These are phyloP conservation scores for Dacryopinax spathularia DNA, from an alignment of 768 basidiomycete species.

Conservation along the genomic window DNA sequence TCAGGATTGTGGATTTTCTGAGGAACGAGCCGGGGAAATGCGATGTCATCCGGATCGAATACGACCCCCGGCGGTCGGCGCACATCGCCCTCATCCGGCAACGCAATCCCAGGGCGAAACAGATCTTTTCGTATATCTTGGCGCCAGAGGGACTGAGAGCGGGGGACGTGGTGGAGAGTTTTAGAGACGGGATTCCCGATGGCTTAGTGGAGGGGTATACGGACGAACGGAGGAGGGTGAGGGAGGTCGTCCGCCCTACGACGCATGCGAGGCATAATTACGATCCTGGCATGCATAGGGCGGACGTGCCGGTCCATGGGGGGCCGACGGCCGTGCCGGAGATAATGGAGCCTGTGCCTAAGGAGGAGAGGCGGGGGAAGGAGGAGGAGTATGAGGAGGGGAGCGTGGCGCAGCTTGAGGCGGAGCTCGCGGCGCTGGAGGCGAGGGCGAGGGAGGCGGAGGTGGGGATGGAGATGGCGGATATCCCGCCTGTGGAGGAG, in stretches of 20 bases:
- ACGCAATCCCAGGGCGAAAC: slow-evolving; percentile 38
- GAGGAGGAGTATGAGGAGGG: not conserved
- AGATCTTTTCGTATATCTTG: slow-evolving; percentile 74
- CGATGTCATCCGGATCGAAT: slow-evolving; percentile 89
- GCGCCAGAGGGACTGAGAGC: slow-evolving; percentile 81
- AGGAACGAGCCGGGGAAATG: slow-evolving; percentile 65
- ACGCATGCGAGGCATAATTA: not conserved
- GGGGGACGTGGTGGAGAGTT: slow-evolving; percentile 78
- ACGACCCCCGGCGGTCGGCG: slow-evolving; percentile 84
- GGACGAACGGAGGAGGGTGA: slow-evolving; percentile 11
- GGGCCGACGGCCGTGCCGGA: not conserved
- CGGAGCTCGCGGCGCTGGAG: not conserved
- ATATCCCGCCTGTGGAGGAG: not conserved
- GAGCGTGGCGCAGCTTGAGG: not conserved
- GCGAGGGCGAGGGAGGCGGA: not conserved
- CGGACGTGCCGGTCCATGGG: not conserved
- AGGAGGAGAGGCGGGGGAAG: not conserved
- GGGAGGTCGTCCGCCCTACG: not conserved
- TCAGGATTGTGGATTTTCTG: slow-evolving; percentile 75
- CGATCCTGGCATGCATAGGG: not conserved
- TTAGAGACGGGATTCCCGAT: slow-evolving; percentile 64
- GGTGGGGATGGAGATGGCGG: not conserved
- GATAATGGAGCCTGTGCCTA: not conserved
- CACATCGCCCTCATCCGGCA: slow-evolving; percentile 83
- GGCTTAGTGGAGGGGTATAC: slow-evolving; percentile 46